A percentile compares a stretch with the other conserved stretches of the same genome.
These are phyloP conservation scores for Penicillium occitanis DNA, from an alignment of 2,329 filamentous ascomycete species.

Conservation along the genomic window DNA sequence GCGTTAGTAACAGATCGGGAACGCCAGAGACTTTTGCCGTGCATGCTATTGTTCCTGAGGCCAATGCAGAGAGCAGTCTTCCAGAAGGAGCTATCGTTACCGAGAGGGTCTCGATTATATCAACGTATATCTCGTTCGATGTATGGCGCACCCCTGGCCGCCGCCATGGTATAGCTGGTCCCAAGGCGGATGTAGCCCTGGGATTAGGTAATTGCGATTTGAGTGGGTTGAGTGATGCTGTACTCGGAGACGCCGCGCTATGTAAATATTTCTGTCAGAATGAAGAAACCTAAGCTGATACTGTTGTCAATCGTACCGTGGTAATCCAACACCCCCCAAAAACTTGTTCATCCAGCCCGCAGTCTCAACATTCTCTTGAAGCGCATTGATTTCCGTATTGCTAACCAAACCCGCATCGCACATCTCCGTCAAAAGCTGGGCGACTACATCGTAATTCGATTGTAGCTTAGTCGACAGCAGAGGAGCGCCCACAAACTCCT, in stretches of 20 bases:
- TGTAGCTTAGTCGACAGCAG: slow-evolving; percentile 84
- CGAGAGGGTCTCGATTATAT: slow-evolving; percentile 84
- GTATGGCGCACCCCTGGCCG: slow-evolving; percentile 90
- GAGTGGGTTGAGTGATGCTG: slow-evolving; percentile 40
- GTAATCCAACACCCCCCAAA: slow-evolving; percentile 80
- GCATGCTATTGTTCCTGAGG: slow-evolving; percentile 90
- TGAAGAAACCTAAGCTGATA: background rate
- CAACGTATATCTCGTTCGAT: slow-evolving; percentile 95
- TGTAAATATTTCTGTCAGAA: background rate
- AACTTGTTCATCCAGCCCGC: slow-evolving; percentile 88
- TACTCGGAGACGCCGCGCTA: slow-evolving; percentile 43
- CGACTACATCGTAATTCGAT: slow-evolving; percentile 86
- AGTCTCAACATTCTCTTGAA: slow-evolving; percentile 88
- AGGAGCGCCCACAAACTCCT: slow-evolving; percentile 90
- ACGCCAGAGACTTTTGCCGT: slow-evolving; percentile 93
- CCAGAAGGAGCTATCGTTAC: slow-evolving; percentile 91
- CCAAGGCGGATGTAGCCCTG: slow-evolving; percentile 35
- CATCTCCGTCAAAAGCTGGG: slow-evolving; percentile 91
- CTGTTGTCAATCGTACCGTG: slow-evolving; percentile 54
- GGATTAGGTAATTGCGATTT: slow-evolving; percentile 41
- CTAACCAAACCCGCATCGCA: slow-evolving; percentile 88
- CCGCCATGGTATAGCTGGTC: slow-evolving; percentile 75
- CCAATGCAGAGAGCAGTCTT: slow-evolving; percentile 78
- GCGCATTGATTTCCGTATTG: slow-evolving; percentile 88
- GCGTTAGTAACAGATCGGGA: slow-evolving; percentile 79